Base-by-base conservation (phyloP, 352 stramenopile species). In the Blastocystis sp. region DNA sequence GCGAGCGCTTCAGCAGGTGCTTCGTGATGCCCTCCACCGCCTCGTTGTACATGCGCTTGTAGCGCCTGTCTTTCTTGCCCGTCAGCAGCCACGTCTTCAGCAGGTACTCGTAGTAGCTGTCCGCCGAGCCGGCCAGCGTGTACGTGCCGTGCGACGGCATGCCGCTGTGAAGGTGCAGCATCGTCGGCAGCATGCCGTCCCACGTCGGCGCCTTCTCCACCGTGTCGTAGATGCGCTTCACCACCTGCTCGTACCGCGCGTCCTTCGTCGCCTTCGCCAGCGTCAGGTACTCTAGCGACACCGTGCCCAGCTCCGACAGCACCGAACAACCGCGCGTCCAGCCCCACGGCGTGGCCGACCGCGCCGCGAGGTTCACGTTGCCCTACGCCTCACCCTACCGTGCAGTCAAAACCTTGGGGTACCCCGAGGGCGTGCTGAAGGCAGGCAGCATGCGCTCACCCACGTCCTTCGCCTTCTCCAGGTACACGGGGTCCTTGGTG, bases 11-110 rank as follows among this genome's bases (percentile, higher is more conserved):
- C 28, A 98, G 89, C 45, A 98, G 81, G 45, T 95, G 90, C 84
- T 95, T 91, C 40, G 97, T 93, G 62, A 98, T 95, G 11, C 95
- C 95, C 34, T 95, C 91, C 57, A 99, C 94, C 0, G 95, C 93
- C 68, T 95, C 92, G 87, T 98, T 95, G 89, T 98, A 99, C 69
- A 97, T 92, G 21, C 94, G 89, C 21, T 93, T 89, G 48, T 45
- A 61, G 9, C 19, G 7, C 69, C 42, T 38, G 24, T 78, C 69
- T 38, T 78, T 78, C 69, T 78, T 78, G 19, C 69, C 69, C 28
- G 19, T 28, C n/a, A 68, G 69, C 19, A 78, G 19, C 69, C 69
- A 78, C 43, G 42, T 65, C 54, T 78, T 78, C 21, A 78, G 17
- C 7, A 78, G 28, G 21, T 78, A 78, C 28, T 78, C 69, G 28